These are phyloP conservation scores for Gossypium raimondii DNA, from an alignment of 345 rosid genomes.

Conservation along the genomic window DNA sequence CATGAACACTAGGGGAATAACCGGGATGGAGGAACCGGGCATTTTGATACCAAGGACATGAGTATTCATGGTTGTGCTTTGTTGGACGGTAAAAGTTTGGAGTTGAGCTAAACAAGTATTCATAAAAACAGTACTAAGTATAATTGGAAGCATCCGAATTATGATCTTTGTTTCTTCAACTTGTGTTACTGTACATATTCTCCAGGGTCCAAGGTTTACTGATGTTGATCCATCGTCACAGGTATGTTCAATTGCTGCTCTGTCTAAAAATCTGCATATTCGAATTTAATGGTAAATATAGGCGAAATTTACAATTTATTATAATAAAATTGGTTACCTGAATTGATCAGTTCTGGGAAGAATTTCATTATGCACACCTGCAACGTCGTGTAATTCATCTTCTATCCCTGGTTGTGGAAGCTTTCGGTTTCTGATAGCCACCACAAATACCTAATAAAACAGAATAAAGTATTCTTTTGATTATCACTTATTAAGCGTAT, in stretches of 20 bases:
- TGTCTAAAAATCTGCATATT: constrained; percentile 40
- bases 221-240: constrained; percentile 20
- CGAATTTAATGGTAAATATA: not conserved
- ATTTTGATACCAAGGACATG: constrained; percentile 34
- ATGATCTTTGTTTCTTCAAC: constrained; percentile 59
- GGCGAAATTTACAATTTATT: not conserved
- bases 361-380: constrained; percentile 31
- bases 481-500: not conserved
- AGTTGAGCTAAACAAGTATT: constrained; percentile 68
- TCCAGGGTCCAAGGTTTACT: constrained; percentile 33
- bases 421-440: constrained; percentile 35
- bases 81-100: constrained; percentile 56
- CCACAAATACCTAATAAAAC: constrained; percentile 31
- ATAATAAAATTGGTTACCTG: constrained; percentile 26
- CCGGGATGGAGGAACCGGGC: constrained; percentile 52
- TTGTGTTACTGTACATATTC: constrained; percentile 51
- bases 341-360: constrained; percentile 50
- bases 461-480: not conserved
- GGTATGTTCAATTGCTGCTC: constrained; percentile 35
- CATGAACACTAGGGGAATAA: constrained; percentile 49
- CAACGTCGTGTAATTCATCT: constrained; percentile 42
- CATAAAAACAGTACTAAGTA: constrained; percentile 58
- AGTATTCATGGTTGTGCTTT: constrained; percentile 54
- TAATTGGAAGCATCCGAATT: constrained; percentile 50
- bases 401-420: constrained; percentile 39